phyloP scores from a whole-genome alignment of 75 land plant species.

The Pinus albicaulis region DNA sequence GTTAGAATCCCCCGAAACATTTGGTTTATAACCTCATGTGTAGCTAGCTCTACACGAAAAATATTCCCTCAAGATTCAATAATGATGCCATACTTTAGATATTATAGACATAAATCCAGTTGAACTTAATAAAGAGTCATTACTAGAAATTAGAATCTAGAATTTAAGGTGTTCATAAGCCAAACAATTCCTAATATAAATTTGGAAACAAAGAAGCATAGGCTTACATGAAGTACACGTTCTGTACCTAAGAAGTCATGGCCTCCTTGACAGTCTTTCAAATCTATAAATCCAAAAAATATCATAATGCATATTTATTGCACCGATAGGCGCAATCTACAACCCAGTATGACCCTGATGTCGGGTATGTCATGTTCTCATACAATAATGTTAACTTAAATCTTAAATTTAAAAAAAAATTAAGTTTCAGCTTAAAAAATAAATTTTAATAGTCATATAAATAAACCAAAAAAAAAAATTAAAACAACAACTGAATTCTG shows the following conservation, averaged over 20 bases:
- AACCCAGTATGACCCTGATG: too few relatives aligned
- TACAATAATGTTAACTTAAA: too few relatives aligned
- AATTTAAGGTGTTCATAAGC: neutral
- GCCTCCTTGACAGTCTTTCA: slow-evolving; percentile 63
- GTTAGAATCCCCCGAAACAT: neutral
- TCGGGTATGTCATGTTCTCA: too few relatives aligned
- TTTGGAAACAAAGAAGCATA: slow-evolving; percentile 89
- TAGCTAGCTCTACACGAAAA: neutral
- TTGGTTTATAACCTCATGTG: neutral
- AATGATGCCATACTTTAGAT: neutral
- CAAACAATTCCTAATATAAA: too few relatives aligned
- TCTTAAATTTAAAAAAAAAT: too few relatives aligned
- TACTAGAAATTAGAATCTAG: neutral
- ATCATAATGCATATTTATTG: neutral
- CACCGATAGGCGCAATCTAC: too few relatives aligned
- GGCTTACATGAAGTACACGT: slow-evolving; percentile 86
- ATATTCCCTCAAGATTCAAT: neutral
- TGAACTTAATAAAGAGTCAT: neutral
- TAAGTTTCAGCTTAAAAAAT: too few relatives aligned
- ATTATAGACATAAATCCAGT: neutral
- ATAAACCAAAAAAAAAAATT: too few relatives aligned
- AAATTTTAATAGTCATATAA: too few relatives aligned
- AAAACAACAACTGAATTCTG: too few relatives aligned
- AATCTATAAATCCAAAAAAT: slow-evolving; percentile 40
- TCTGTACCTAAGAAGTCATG: slow-evolving; percentile 65